Evolutionary conservation across 768 basidiomycete species (phyloP).

Genomic region (Suillus paluster): DNA sequence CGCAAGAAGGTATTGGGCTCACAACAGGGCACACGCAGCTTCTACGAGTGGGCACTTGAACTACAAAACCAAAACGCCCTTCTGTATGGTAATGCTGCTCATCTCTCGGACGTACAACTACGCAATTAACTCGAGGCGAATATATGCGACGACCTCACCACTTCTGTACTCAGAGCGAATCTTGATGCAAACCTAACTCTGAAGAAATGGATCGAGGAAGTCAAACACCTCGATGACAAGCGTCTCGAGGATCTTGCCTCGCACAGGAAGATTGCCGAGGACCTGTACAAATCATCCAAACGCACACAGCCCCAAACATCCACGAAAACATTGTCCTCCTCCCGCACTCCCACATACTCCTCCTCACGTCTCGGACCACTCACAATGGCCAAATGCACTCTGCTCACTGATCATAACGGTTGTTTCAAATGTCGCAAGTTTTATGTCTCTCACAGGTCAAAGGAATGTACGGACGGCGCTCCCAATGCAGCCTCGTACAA

Average conservation of each 20-base stretch:
- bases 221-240: not conserved
- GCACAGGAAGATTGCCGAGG: not conserved
- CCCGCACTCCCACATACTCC: not conserved
- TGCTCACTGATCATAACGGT: slow-evolving; percentile 16
- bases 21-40: slow-evolving; percentile 8
- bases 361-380: not conserved
- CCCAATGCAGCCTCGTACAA: slow-evolving; percentile 19
- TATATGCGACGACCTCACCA: not conserved
- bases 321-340: not conserved
- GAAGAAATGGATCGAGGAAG: not conserved
- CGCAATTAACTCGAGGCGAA: slow-evolving; percentile 19
- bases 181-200: not conserved
- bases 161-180: not conserved
- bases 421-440: slow-evolving; percentile 26
- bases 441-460: not conserved
- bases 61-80: slow-evolving; percentile 16
- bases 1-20: slow-evolving; percentile 2
- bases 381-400: slow-evolving; percentile 10
- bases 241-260: not conserved
- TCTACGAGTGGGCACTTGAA: slow-evolving; percentile 12
- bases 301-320: not conserved
- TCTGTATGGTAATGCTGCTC: slow-evolving; percentile 12
- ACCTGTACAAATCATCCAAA: not conserved
- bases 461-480: slow-evolving; percentile 19
- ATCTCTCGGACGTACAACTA: slow-evolving; percentile 10